Evolutionary conservation across 1,284 basidiomycete genomes (phyloP).

Genomic region (Bjerkandera adusta): DNA sequence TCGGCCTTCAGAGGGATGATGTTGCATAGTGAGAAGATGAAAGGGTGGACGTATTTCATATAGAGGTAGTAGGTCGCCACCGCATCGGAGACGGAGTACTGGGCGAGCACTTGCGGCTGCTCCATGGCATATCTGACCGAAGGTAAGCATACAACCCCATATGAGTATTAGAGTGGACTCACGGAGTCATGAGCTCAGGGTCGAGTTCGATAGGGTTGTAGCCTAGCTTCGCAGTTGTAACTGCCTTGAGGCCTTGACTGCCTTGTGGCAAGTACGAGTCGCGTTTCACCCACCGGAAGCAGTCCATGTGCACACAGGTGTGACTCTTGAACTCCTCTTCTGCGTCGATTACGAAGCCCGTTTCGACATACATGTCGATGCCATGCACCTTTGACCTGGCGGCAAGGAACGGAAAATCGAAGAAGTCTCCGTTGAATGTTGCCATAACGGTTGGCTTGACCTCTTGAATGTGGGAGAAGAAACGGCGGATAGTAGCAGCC

Average conservation of each 20-base stretch:
- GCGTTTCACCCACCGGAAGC: slow-evolving; percentile 99
- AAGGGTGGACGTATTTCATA: slow-evolving; percentile 99
- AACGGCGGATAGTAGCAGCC: slow-evolving; percentile 80
- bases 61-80: slow-evolving; percentile 99
- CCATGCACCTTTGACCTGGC: slow-evolving; percentile 87
- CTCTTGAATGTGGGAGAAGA: slow-evolving; percentile 93
- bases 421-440: slow-evolving; percentile 99
- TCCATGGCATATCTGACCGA: slow-evolving; percentile 86
- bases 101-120: slow-evolving; percentile 92
- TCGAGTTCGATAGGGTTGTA: slow-evolving; percentile 98
- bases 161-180: slow-evolving; percentile 30
- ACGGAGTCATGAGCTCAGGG: slow-evolving; percentile 99
- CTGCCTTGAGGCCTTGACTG: slow-evolving; percentile 97
- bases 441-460: slow-evolving; percentile 96
- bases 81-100: slow-evolving; percentile 99
- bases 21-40: slow-evolving; percentile 99
- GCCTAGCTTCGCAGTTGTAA: slow-evolving; percentile 95
- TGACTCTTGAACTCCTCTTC: slow-evolving; percentile 97
- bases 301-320: slow-evolving; percentile 97
- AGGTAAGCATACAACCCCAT: neutral
- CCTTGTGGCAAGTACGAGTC: slow-evolving; percentile 99
- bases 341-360: slow-evolving; percentile 86
- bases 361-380: slow-evolving; percentile 96
- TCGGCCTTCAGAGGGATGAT: slow-evolving; percentile 98
- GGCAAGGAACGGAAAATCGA: slow-evolving; percentile 99